Percentiles rank a stretch among this genome's conserved stretches.
Evolutionary conservation across 768 basidiomycete genomes (phyloP).

Genomic region (Cystoderma amianthinum): DNA sequence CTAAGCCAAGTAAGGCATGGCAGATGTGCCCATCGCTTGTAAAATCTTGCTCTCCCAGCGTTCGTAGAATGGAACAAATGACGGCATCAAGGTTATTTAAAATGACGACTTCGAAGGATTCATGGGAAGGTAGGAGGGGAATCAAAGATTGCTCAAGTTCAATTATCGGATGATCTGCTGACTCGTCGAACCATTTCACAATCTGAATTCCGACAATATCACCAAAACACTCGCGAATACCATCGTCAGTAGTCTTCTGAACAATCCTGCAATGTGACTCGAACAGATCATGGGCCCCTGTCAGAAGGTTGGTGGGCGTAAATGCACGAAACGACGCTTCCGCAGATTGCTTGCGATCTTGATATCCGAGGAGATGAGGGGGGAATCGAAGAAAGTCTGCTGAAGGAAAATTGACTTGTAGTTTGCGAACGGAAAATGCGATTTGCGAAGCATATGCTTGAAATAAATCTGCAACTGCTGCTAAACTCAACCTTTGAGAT

Average conservation of each 20-base stretch:
- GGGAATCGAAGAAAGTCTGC: slow-evolving; percentile 59
- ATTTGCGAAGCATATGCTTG: slow-evolving; percentile 74
- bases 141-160: slow-evolving; percentile 28
- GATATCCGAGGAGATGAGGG: slow-evolving; percentile 70
- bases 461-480: slow-evolving; percentile 56
- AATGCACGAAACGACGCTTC: slow-evolving; percentile 60
- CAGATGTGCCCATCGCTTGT: slow-evolving; percentile 42
- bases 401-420: slow-evolving; percentile 8
- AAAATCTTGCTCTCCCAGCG: slow-evolving; percentile 64
- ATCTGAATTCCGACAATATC: slow-evolving; percentile 62
- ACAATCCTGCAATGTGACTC: slow-evolving; percentile 55
- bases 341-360: slow-evolving; percentile 58
- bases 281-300: slow-evolving; percentile 37
- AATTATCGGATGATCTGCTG: slow-evolving; percentile 10
- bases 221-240: slow-evolving; percentile 57
- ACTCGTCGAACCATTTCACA: slow-evolving; percentile 35
- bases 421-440: slow-evolving; percentile 54
- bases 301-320: slow-evolving; percentile 60
- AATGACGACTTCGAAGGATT: slow-evolving; percentile 29
- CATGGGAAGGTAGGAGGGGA: slow-evolving; percentile 20
- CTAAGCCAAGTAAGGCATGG: slow-evolving; percentile 30
- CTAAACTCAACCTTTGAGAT: slow-evolving; percentile 61
- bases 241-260: slow-evolving; percentile 41
- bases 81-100: slow-evolving; percentile 47
- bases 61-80: slow-evolving; percentile 49